phyloP scores from a whole-genome alignment of 2,329 filamentous ascomycete species.

The Metarhizium sp. region DNA sequence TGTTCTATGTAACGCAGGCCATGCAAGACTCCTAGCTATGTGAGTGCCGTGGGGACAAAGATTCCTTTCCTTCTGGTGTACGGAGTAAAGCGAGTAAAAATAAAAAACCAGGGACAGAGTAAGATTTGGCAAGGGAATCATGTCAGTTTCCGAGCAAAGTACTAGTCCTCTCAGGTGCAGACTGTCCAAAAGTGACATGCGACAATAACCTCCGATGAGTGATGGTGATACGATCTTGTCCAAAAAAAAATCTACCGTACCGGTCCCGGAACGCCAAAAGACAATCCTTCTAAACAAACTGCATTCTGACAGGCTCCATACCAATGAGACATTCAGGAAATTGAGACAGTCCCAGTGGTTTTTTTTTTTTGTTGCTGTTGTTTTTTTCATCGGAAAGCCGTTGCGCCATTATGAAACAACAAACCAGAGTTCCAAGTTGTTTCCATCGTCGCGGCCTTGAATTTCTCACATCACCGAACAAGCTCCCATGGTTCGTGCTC shows the following conservation, averaged over 20 bases:
- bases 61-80: background rate
- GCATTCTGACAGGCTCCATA: background rate
- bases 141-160: no score
- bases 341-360: no score
- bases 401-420: background rate
- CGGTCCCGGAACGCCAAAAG: background rate
- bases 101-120: background rate
- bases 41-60: background rate
- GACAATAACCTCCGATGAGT: background rate
- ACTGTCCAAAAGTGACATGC: no score
- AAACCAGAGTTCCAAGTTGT: background rate
- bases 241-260: background rate
- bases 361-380: no score
- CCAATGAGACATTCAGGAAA: background rate
- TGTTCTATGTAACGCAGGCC: background rate
- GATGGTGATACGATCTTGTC: background rate
- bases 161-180: no score
- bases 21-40: background rate
- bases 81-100: background rate
- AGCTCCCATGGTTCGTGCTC: constrained; percentile 53
- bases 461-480: constrained; percentile 54
- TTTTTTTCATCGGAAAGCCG: no score
- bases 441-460: background rate
- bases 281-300: background rate
- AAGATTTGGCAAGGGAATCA: background rate